Evolutionary conservation across 2,329 filamentous ascomycete species (phyloP).

Genomic region (Penicillium palitans): DNA sequence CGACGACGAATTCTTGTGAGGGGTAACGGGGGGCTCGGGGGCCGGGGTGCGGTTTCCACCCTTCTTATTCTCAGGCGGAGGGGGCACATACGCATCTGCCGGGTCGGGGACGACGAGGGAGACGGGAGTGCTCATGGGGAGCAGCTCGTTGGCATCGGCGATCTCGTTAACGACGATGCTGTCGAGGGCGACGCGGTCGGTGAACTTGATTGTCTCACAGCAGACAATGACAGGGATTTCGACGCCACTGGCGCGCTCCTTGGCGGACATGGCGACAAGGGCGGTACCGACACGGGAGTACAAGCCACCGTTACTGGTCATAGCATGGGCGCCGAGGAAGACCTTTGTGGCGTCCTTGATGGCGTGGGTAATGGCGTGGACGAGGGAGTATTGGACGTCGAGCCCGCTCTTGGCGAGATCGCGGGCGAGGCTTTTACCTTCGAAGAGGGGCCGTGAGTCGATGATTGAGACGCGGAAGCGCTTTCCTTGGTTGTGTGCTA

Average conservation of each 20-base stretch:
- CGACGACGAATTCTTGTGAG: conserved; percentile 29
- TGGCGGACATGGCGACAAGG: conserved; percentile 79
- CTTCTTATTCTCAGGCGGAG: conserved; percentile 32
- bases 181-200: conserved; percentile 83
- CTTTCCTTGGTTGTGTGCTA: conserved; percentile 68
- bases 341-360: conserved; percentile 71
- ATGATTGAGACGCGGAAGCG: conserved; percentile 81
- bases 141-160: conserved; percentile 69
- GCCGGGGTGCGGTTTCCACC: conserved; percentile 31
- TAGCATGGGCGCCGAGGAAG: conserved; percentile 84
- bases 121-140: conserved; percentile 27
- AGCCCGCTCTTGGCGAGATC: conserved; percentile 69
- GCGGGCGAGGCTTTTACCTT: conserved; percentile 70
- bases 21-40: conserved; percentile 25
- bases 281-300: conserved; percentile 87
- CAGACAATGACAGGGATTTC: conserved; percentile 83
- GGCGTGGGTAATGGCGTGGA: conserved; percentile 73
- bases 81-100: conserved; percentile 19
- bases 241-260: conserved; percentile 55
- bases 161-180: conserved; percentile 95
- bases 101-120: conserved; percentile 35
- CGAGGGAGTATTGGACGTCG: conserved; percentile 76
- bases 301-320: conserved; percentile 91
- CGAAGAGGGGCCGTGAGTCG: conserved; percentile 71
- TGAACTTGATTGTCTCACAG: conserved; percentile 94